Evolutionary conservation across 352 stramenopile genomes (phyloP).

Genomic region (Phytophthora quininea): DNA sequence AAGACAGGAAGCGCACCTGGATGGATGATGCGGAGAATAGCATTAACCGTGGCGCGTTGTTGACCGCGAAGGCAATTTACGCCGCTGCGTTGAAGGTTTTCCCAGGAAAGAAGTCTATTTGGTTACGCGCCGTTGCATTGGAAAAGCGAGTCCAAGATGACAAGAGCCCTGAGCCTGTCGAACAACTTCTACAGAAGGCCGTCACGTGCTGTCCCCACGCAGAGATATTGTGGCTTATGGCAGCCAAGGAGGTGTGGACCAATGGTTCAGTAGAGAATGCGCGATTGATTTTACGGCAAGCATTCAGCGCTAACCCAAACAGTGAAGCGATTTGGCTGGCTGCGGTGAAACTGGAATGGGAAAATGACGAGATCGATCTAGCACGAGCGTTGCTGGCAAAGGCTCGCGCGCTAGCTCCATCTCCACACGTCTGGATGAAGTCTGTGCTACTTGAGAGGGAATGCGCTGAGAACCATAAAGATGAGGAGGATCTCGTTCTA

Average conservation of each 20-base stretch:
- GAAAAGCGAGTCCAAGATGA: conserved; percentile 94
- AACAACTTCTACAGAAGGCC: conserved; percentile 92
- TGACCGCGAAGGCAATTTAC: conserved; percentile 96
- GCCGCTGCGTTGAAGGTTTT: conserved; percentile 91
- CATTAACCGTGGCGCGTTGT: conserved; percentile 79
- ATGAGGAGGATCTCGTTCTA: conserved; percentile 88
- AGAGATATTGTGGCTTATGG: conserved; percentile 98
- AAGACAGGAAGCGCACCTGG: conserved; percentile 97
- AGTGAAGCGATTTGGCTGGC: conserved; percentile 97
- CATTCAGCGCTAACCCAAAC: conserved; percentile 97
- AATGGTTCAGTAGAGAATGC: conserved; percentile 94
- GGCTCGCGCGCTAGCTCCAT: conserved; percentile 84
- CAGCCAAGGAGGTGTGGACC: conserved; percentile 97
- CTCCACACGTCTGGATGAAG: conserved; percentile 97
- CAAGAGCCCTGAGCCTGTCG: conserved; percentile 76
- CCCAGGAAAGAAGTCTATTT: conserved; percentile 94
- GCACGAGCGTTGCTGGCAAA: conserved; percentile 86
- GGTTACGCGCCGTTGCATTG: conserved; percentile 95
- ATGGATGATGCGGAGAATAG: conserved; percentile 96
- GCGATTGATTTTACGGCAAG: conserved; percentile 94
- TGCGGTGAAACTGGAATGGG: conserved; percentile 98
- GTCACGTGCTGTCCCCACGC: conserved; percentile 93
- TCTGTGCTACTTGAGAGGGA: conserved; percentile 97
- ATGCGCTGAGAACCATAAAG: conserved; percentile 49
- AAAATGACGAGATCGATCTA: conserved; percentile 96